These are phyloP conservation scores for Sugiyamaella floridensis DNA, from an alignment of 805 yeast genomes.

Conservation along the genomic window DNA sequence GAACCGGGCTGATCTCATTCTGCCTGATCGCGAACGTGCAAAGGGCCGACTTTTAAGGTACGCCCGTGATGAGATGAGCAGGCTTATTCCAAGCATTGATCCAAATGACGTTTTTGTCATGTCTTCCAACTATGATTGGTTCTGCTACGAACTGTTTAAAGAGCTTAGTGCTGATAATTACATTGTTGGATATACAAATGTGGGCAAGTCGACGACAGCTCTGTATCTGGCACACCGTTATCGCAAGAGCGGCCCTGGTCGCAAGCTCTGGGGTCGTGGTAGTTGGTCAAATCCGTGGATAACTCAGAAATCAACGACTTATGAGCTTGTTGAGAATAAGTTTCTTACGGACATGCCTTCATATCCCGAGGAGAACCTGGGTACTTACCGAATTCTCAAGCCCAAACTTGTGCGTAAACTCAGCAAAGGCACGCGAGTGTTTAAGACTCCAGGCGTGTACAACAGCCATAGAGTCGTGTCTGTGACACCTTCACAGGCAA, in stretches of 20 bases:
- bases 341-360: slow-evolving; percentile 28
- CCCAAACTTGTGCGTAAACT: slow-evolving; percentile 19
- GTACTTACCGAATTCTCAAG: slow-evolving; percentile 16
- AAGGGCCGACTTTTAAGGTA: slow-evolving; percentile 15
- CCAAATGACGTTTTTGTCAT: slow-evolving; percentile 40
- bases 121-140: slow-evolving; percentile 52
- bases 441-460: slow-evolving; percentile 19
- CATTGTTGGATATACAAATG: slow-evolving; percentile 83
- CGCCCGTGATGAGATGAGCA: slow-evolving; percentile 32
- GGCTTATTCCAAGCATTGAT: slow-evolving; percentile 27
- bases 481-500: slow-evolving; percentile 26
- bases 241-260: neutral
- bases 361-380: slow-evolving; percentile 26
- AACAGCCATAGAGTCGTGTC: slow-evolving; percentile 21
- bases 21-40: slow-evolving; percentile 26
- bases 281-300: slow-evolving; percentile 37
- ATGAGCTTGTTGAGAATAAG: slow-evolving; percentile 29
- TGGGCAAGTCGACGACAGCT: slow-evolving; percentile 76
- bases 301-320: slow-evolving; percentile 49
- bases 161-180: slow-evolving; percentile 30
- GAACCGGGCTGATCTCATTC: slow-evolving; percentile 41
- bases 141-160: slow-evolving; percentile 34
- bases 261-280: neutral
- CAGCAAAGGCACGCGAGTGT: slow-evolving; percentile 21
- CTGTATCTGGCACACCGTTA: slow-evolving; percentile 59